Conservation (phyloP, 2,329 filamentous ascomycete genomes). For the Trichoderma citrinoviride region DNA sequence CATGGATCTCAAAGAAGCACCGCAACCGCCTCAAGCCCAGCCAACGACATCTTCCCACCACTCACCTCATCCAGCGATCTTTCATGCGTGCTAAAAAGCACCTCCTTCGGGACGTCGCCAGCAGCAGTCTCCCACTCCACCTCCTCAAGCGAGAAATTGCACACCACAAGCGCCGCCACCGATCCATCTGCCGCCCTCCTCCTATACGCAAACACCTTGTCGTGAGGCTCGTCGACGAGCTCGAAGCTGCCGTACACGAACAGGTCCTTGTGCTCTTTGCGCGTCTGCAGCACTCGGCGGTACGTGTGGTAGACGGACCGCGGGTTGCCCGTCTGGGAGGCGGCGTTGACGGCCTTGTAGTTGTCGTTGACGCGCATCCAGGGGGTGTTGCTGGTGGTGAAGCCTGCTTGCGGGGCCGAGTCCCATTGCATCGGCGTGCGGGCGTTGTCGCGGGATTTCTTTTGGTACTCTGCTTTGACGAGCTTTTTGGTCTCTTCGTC, state of each 20-base stretch:
- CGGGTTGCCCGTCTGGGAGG: constrained; percentile 46
- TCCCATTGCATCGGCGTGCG: constrained; percentile 73
- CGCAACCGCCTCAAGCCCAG: constrained; percentile 39
- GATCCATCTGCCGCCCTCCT: constrained; percentile 34
- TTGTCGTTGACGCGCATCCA: constrained; percentile 72
- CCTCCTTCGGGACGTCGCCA: constrained; percentile 30
- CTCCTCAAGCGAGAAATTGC: constrained; percentile 38
- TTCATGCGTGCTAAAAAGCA: constrained; percentile 36
- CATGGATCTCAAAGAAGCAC: constrained; percentile 29
- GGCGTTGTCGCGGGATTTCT: constrained; percentile 65
- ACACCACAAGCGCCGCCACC: constrained; percentile 37
- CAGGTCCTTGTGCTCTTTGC: constrained; percentile 60
- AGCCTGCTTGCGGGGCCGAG: constrained; percentile 58
- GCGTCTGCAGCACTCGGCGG: constrained; percentile 54
- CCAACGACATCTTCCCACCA: constrained; percentile 32
- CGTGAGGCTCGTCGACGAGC: constrained; percentile 38
- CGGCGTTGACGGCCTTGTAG: constrained; percentile 61
- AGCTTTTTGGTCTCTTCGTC: constrained; percentile 40
- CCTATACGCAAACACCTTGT: constrained; percentile 40
- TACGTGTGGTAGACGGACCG: constrained; percentile 61
- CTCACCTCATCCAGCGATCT: constrained; percentile 32
- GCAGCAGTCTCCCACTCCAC: constrained; percentile 33
- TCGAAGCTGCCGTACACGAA: constrained; percentile 63
- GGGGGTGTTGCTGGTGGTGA: constrained; percentile 55
- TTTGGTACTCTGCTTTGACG: constrained; percentile 48